A percentile compares a stretch with the other conserved stretches of the same genome.
Evolutionary conservation across 2,329 filamentous ascomycete genomes (phyloP).

Genomic region (Escovopsis weberi): DNA sequence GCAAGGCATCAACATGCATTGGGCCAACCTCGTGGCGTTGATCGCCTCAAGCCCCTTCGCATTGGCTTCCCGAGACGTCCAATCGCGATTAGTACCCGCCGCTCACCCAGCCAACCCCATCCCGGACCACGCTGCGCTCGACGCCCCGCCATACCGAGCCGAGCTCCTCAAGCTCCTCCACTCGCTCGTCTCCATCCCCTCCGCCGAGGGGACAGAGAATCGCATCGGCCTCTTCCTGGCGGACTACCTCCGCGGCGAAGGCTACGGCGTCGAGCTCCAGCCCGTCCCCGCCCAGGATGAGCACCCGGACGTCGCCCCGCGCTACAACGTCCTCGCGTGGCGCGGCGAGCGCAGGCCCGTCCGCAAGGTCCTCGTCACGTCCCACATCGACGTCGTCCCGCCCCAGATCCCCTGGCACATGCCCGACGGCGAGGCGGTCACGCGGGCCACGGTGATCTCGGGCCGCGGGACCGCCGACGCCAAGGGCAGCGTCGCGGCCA

Average conservation of each 20-base stretch:
- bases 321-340: constrained; percentile 67
- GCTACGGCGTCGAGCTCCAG: constrained; percentile 31
- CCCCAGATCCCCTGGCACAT: constrained; percentile 57
- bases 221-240: constrained; percentile 54
- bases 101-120: neutral
- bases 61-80: constrained; percentile 5
- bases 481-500: constrained; percentile 56
- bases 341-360: constrained; percentile 29
- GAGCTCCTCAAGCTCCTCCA: constrained; percentile 59
- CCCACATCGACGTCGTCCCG: constrained; percentile 70
- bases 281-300: constrained; percentile 20
- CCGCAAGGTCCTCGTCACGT: constrained; percentile 52
- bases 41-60: constrained; percentile 5
- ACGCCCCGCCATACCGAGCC: constrained; percentile 24
- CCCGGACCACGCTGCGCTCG: neutral
- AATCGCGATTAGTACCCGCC: constrained; percentile 1
- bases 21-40: constrained; percentile 2
- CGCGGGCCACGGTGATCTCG: constrained; percentile 38
- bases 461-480: constrained; percentile 65
- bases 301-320: constrained; percentile 13
- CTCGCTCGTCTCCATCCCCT: constrained; percentile 58
- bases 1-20: constrained; percentile 2
- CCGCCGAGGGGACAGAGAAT: constrained; percentile 54
- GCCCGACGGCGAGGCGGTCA: constrained; percentile 26
- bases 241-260: constrained; percentile 41